Evolutionary conservation across 176 grass and related monocot species (phyloP), one percentile per base, ranked within the genome.

Genomic region (Tuctoria greenei): DNA sequence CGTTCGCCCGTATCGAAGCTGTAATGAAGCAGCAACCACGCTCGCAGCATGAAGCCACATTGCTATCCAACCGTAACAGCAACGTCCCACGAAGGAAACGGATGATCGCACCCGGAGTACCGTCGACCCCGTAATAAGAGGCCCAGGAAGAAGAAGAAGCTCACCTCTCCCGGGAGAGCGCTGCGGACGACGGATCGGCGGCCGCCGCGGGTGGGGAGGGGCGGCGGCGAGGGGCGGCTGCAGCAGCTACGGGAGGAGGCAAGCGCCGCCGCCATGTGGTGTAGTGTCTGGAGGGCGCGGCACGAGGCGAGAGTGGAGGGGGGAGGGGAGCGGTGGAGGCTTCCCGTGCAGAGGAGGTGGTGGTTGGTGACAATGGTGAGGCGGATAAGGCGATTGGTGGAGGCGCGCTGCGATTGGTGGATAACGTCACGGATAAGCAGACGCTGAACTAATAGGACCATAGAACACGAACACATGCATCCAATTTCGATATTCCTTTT

Each of bases 211-310:
- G 38, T 14, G 3, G 49, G 79, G 27, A 68, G 47, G 10, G 61
- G 23, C 57, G 20, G 68, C 61, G 83, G 24, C n/a, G 80, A 62
- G 34, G 12, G 77, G 63, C 61, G 47, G 28, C 74, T 50, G 74
- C 74, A 76, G 64, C 64, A 88, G 83, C 83, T 91, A 38, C 71
- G 81, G 67, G 86, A 88, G 69, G 78, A 97, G 52, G 86, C 81
- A 50, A 97, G 78, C 73, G 82, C 75, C 56, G 83, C 83, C 73
- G 89, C 86, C 92, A 96, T 96, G 45, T 42, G 5, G 52, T 27
- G 1, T 62, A 64, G 51, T 79, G 69, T 84, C 63, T 28, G 20
- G 51, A 13, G 36, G 38, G 23, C 25, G 66, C 23, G 31, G 3
- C 31, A 59, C 21, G 31, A 37, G 17, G 70, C 15, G 34, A 23